Conservation (phyloP, 352 stramenopile genomes). For the Blastocystis sp. region DNA sequence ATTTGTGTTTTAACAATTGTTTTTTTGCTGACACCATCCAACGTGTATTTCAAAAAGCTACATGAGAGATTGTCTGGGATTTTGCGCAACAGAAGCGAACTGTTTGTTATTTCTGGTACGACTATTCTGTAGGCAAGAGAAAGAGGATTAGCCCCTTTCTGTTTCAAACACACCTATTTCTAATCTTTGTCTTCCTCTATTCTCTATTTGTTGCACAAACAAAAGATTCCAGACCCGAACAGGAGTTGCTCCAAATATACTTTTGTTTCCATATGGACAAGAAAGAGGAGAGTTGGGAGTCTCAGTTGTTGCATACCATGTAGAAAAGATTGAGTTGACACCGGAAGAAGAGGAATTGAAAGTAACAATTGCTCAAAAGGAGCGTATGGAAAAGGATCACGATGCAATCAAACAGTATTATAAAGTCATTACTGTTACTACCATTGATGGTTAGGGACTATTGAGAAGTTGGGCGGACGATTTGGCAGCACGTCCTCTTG, state of each 20-base stretch:
- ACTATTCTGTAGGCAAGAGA: neutral
- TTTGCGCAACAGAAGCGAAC: too few species aligned
- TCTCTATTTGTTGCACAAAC: neutral
- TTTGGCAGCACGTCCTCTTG: neutral
- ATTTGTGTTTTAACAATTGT: conserved; percentile 23
- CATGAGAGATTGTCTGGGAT: too few species aligned
- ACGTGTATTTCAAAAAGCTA: neutral
- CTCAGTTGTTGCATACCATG: neutral
- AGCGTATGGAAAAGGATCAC: conserved; percentile 48
- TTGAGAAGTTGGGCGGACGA: conserved; percentile 43
- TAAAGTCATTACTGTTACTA: neutral
- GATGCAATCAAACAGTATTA: conserved; percentile 45
- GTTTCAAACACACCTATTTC: neutral
- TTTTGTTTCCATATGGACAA: neutral
- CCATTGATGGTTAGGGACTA: neutral
- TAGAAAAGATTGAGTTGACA: neutral
- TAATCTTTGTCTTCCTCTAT: neutral
- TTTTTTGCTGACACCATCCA: conserved; percentile 45
- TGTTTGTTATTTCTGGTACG: too few species aligned
- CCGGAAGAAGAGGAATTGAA: conserved; percentile 39
- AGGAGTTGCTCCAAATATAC: neutral
- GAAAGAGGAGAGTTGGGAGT: neutral
- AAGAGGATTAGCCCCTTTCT: neutral
- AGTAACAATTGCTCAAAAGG: conserved; percentile 27
- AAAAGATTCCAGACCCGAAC: neutral